A percentile compares a stretch with the other conserved stretches of the same genome.
phyloP scores from a whole-genome alignment of 805 yeast species.

The Metschnikowia reukaufii region DNA sequence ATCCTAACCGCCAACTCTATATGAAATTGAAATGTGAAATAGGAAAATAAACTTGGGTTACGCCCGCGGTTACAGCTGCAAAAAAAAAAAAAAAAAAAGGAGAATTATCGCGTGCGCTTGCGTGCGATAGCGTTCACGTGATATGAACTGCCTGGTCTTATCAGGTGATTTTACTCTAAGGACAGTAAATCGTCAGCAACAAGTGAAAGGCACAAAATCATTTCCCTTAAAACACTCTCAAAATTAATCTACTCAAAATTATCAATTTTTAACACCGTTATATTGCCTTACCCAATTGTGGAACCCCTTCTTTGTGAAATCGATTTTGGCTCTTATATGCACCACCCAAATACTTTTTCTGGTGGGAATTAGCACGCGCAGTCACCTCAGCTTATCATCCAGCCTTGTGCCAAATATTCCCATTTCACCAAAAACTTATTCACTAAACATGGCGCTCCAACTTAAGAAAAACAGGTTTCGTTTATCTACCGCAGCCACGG shows the following conservation, averaged over 20 bases:
- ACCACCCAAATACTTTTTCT: too few species aligned
- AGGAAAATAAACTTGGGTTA: too few species aligned
- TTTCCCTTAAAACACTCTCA: too few species aligned
- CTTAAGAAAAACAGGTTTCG: constrained; percentile 21
- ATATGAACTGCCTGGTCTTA: neutral
- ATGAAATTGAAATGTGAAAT: too few species aligned
- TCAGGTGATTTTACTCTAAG: neutral
- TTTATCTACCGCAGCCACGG: constrained; percentile 32
- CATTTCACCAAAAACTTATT: neutral
- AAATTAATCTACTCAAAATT: too few species aligned
- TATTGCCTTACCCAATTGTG: too few species aligned
- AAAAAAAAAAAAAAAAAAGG: neutral
- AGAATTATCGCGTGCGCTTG: neutral
- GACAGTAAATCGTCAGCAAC: neutral
- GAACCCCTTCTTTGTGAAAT: too few species aligned
- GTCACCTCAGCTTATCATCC: constrained; percentile 4
- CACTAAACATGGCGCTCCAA: constrained; percentile 23
- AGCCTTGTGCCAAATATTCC: neutral
- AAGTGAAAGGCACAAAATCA: too few species aligned
- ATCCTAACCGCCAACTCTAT: too few species aligned
- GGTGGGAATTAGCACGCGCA: neutral
- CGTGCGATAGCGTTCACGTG: constrained; percentile 2
- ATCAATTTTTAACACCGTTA: too few species aligned
- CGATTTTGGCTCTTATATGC: too few species aligned
- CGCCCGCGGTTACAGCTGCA: neutral